Base-by-base conservation (phyloP, 129 eudicot genomes). In the Helianthus annuus region DNA sequence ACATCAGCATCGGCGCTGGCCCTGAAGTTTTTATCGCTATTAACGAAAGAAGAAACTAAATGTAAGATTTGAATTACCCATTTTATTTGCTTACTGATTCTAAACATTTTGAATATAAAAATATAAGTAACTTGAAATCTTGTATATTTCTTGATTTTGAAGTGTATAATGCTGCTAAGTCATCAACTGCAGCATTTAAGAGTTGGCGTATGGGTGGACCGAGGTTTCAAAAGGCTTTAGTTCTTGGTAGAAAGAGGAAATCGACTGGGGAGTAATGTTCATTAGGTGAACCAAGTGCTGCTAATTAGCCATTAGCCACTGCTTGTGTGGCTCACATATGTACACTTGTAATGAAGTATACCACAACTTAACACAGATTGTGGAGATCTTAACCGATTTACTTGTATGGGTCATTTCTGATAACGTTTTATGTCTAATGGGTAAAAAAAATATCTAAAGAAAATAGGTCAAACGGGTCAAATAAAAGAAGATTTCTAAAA, bases 141-240 rank as follows among this genome's bases (percentile, higher is more conserved):
- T 27, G 29, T 57, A 44, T 13, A 16, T 67, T 27, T 70, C 0
- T 71, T 71, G 42, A 45, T 68, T 63, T 74, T 78, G 80, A 71
- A 93, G 98, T 93, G 88, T 89, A 86, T 68, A 95, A 83, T 81
- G 89, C 96, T 66, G 96, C 96, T 38, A 92, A 85, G 65, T 87
- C 87, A 6, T 93, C 98, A 13, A 84, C 85, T 39, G 83, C 81
- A 11, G 95, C 96, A 16, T 87, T 89, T 61, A 93, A 84, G 71
- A 87, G 82, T 62, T 92, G 98, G 98, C 68, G 92, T 54, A 85
- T 19, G 22, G 22, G 22, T 19, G 22, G 22, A 19, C 22, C 22
- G 22, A 19, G 22, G 22, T 19, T 19, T 92, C 84, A 87, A 64
- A 82, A 63, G 70, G 89, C 96, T 74, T 70, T 88, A 42, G 79